Evolutionary conservation across 257 asterid species (phyloP).

Genomic region (Anisodus acutangulus): DNA sequence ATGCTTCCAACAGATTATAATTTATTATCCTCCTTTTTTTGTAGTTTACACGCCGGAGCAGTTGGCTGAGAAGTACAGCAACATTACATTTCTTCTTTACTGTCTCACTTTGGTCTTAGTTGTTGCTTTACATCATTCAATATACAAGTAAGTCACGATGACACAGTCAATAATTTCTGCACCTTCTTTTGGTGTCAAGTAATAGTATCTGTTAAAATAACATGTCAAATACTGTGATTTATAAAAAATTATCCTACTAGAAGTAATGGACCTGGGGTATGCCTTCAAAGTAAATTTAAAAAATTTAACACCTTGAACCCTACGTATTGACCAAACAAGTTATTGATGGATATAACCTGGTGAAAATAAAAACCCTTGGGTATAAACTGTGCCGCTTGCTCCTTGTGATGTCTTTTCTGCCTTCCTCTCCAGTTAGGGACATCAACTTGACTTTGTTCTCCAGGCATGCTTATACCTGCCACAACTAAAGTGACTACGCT

Average conservation of each 20-base stretch:
- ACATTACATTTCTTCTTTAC: slow-evolving; percentile 77
- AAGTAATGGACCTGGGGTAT: slow-evolving; percentile 8
- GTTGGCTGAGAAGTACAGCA: slow-evolving; percentile 89
- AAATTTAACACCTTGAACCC: slow-evolving; percentile 5
- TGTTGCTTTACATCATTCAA: slow-evolving; percentile 69
- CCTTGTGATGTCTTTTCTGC: slow-evolving; percentile 7
- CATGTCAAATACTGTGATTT: background rate
- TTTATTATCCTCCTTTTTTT: slow-evolving; percentile 26
- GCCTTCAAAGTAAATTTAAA: background rate
- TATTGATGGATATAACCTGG: slow-evolving; percentile 20
- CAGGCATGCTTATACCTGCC: slow-evolving; percentile 25
- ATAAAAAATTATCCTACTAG: background rate
- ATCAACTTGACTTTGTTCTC: slow-evolving; percentile 14
- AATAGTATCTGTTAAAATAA: background rate
- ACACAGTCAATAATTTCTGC: slow-evolving; percentile 28
- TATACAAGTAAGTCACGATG: slow-evolving; percentile 56
- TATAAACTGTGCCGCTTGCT: background rate
- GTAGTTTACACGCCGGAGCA: slow-evolving; percentile 91
- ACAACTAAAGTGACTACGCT: slow-evolving; percentile 20
- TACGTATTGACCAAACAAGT: background rate
- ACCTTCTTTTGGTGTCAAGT: slow-evolving; percentile 24
- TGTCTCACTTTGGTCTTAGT: slow-evolving; percentile 71
- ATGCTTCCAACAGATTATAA: slow-evolving; percentile 1
- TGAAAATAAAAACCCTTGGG: slow-evolving; percentile 13
- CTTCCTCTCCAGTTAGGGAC: slow-evolving; percentile 1